Base-by-base conservation (phyloP, 352 stramenopile genomes). In the Pilasporangium apinafurcum region DNA sequence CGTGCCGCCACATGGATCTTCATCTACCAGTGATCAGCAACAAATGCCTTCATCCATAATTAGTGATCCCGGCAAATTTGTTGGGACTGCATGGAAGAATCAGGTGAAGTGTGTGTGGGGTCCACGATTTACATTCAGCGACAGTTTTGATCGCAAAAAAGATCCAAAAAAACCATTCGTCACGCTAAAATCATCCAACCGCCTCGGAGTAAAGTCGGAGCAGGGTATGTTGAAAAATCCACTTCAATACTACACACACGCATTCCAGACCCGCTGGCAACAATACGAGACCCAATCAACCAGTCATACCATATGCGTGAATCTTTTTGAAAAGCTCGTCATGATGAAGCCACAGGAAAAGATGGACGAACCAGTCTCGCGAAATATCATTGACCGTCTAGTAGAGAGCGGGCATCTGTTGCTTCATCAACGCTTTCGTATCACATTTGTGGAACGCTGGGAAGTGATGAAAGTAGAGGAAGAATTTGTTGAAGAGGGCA, bases 401-500 rank as follows among this genome's bases (percentile, higher is more conserved):
- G 46, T 88, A 28, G 36, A 63, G 1, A 68, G 72, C 32, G 80
- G 80, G 3, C 80, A 92, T 33, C 27, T 75, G 2, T 38, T 89
- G 25, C 47, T 87, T 8, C 60, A 84, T 31, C 76, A 86, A 49
- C 74, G 80, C 14, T 89, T 86, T 51, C 76, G 77, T 16, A 75
- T 84, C 31, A 78, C 70, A 34, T 89, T 83, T 63, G 75, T 90
- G 8, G 80, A 89, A 43, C 69, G 74, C 28, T 89, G 69, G 74
- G 62, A 92, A 37, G 32, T 78, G 6, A 65, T 84, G 30, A 68
- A 65, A 28, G 57, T 78, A 6, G 67, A 81, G 36, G 72, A 78
- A 38, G 55, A 69, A 16, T 75, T 66, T 26, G 32, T 59, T 22
- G 53, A 73, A 2, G 68, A 65, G 12, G 62, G 48, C 42, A 59